A percentile compares a stretch with the other conserved stretches of the same genome.
These are phyloP conservation scores for Metarhizium album DNA, from an alignment of 2,329 filamentous ascomycete species.

Conservation along the genomic window DNA sequence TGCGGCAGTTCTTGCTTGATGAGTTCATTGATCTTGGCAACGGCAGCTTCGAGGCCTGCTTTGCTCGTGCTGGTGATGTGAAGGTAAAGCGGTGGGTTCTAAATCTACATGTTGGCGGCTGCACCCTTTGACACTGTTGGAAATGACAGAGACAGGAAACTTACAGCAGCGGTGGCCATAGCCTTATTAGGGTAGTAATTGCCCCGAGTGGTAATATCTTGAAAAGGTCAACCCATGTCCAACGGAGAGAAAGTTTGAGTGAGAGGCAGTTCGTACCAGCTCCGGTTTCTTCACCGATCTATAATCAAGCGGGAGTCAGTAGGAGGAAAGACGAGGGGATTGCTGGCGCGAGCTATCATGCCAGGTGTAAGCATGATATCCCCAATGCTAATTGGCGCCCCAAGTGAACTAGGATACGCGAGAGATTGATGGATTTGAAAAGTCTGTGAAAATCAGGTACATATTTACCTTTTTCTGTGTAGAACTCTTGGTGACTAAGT, in stretches of 20 bases:
- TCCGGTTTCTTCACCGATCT: conserved; percentile 99
- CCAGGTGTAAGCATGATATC: conserved; percentile 63
- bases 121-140: neutral
- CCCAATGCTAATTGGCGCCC: conserved; percentile 19
- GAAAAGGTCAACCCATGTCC: conserved; percentile 41
- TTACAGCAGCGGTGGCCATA: conserved; percentile 88
- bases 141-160: conserved; percentile 22
- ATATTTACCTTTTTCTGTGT: conserved; percentile 99
- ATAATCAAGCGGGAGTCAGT: conserved; percentile 86
- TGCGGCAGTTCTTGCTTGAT: conserved; percentile 95
- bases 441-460: conserved; percentile 28
- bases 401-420: conserved; percentile 10
- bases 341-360: conserved; percentile 52
- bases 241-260: conserved; percentile 22
- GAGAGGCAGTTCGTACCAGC: conserved; percentile 70
- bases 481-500: conserved; percentile 90
- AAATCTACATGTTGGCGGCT: neutral
- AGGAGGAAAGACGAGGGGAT: conserved; percentile 67
- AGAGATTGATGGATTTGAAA: conserved; percentile 23
- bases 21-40: conserved; percentile 81
- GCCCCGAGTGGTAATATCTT: conserved; percentile 97
- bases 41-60: conserved; percentile 79
- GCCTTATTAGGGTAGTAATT: conserved; percentile 95
- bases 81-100: conserved; percentile 91
- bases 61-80: conserved; percentile 91